Evolutionary conservation across 164 flowering plant species (phyloP).

Genomic region (Vitis vinifera): ASM3070453v1 NC_081817.1:4873501-4874000

Average conservation of each 20-base stretch:
- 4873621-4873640: slow-evolving; percentile 7
- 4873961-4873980: slow-evolving; percentile 11
- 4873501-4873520: slow-evolving; percentile 7
- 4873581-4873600: slow-evolving; percentile 14
- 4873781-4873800: slow-evolving; percentile 19
- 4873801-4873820: slow-evolving; percentile 27
- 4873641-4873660: slow-evolving; percentile 15
- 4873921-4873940: slow-evolving; percentile 22
- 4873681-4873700: too few species aligned
- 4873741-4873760: slow-evolving; percentile 22
- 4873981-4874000: slow-evolving; percentile 25
- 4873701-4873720: not conserved
- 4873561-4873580: slow-evolving; percentile 5
- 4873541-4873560: slow-evolving; percentile 12
- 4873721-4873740: slow-evolving; percentile 1
- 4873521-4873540: slow-evolving; percentile 8
- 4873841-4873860: slow-evolving; percentile 18
- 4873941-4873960: slow-evolving; percentile 33
- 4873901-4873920: slow-evolving; percentile 29
- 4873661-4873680: not conserved
- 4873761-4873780: slow-evolving; percentile 27
- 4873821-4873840: slow-evolving; percentile 29
- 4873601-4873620: slow-evolving; percentile 4
- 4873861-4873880: slow-evolving; percentile 33
- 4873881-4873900: slow-evolving; percentile 26